Evolutionary conservation across 306 rosid species (phyloP), one percentile per base, ranked within the genome.

Genomic region (Casuarina cunninghamiana): DNA sequence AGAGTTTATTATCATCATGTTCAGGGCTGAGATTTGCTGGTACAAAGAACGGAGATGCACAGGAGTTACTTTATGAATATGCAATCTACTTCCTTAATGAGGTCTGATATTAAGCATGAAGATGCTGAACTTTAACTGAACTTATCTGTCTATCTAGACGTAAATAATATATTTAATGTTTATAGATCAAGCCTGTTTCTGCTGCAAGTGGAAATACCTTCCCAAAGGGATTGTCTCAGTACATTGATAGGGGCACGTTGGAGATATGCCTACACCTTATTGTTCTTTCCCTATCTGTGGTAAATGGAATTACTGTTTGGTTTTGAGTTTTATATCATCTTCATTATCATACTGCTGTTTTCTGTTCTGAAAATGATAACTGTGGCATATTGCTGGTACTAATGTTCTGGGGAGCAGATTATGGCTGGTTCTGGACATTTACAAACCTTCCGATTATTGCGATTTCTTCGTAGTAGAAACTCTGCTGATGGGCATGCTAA

Each of bases 391-490:
- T 60, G 51, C 69, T 46, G 51, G 78, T 82, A 72, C 77, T 81
- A 60, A 82, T 80, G 73, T 75, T 88, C 55, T 76, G 78, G 32
- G 65, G 74, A 48, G 55, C 89, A 94, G 98, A 94, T 94, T 75
- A 92, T 94, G 97, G 98, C 98, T 80, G 98, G 98, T 76, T 92
- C 98, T 79, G 98, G 98, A 81, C 96, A 92, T 89, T 83, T 94
- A 83, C 92, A 92, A 78, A 94, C 97, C 60, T 90, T 94, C 75
- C 92, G 88, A 55, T 79, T 94, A 63, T 81, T 94, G 87, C 90
- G 95, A 87, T 94, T 94, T 79, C 86, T 94, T 65, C 88, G 98
- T 74, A 89, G 91, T 85, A 90, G 98, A 83, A 92, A 91, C 84
- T 90, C 97, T 79, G 87, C 87, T 32, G 98, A 94, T 76, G 98